Base-by-base conservation (phyloP, 495 filamentous ascomycete genomes). In the Parachaetomium inaequale region DNA sequence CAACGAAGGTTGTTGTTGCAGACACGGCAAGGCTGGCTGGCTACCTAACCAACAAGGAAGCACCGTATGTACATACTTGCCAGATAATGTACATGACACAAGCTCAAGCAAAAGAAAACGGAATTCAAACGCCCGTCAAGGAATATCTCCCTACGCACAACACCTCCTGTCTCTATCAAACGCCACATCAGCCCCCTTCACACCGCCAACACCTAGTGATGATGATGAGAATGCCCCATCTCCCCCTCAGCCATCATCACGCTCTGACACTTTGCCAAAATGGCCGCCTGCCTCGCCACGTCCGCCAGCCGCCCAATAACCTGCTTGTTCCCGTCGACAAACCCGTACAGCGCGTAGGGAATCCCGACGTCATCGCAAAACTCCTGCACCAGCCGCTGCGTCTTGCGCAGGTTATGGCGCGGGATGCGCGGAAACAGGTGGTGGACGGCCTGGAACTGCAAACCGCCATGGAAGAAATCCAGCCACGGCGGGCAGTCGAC, bases 401-500 rank as follows among this genome's bases (percentile, higher is more conserved):
- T 86, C 51, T 79, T 79, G 28, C 94, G 84, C 51, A 98, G 83
- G 74, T 98, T 98, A 68, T 98, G 95, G 43, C 94, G 82, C 42
- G 94, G 94, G 63, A 98, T 90, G n/a, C 94, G 84, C 14, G 94
- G 94, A 69, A 86, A 98, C 19, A 98, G 80, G 73, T 98, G 94
- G 66, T 98, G 94, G 59, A 98, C 89, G 32, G 89, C 94, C 73
- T 98, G 94, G 73, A 97, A 98, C 73, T 98, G 94, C 70, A 98
- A 77, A 38, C 94, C 94, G 19, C 94, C 94, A 68, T 98, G 94
- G 74, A 98, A 85, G 73, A 95, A 98, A 69, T 98, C 94, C 19
- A 98, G 80, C 94, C 94, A 98, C 31, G 85, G 78, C 1, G 94
- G 91, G 71, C 94, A 98, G 71, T 96, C 93, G 19, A 98, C 88